Percentiles rank a stretch among this genome's conserved stretches.
These are phyloP conservation scores for Diutina rugosa DNA, from an alignment of 1,139 yeast genomes.

Conservation along the genomic window DNA sequence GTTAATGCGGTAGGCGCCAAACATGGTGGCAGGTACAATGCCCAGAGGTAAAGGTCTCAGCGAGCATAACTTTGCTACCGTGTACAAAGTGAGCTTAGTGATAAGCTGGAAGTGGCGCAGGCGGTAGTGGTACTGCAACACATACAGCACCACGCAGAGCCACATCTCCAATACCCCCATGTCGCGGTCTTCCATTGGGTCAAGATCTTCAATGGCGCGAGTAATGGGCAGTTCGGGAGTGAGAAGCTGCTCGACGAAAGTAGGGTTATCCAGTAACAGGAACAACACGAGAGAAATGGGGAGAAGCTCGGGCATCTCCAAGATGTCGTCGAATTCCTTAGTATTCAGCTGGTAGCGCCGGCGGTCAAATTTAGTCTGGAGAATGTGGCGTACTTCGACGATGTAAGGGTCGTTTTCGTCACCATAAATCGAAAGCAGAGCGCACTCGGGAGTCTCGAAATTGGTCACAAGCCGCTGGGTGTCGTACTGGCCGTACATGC, in stretches of 20 bases:
- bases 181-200: slow-evolving; percentile 8
- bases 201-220: background rate
- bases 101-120: slow-evolving; percentile 9
- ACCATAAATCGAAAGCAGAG: background rate
- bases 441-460: slow-evolving; percentile 4
- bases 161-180: slow-evolving; percentile 20
- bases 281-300: slow-evolving; percentile 10
- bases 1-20: slow-evolving; percentile 15
- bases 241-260: slow-evolving; percentile 11
- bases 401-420: slow-evolving; percentile 10
- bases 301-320: background rate
- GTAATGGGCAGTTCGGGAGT: background rate
- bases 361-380: slow-evolving; percentile 5
- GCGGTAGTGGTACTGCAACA: slow-evolving; percentile 21
- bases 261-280: slow-evolving; percentile 11
- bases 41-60: slow-evolving; percentile 14
- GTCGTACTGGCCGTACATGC: slow-evolving; percentile 12
- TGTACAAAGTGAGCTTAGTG: background rate
- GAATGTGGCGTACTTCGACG: slow-evolving; percentile 12
- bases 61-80: slow-evolving; percentile 7
- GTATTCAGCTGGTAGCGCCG: background rate
- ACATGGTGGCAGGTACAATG: slow-evolving; percentile 6
- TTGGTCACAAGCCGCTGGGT: slow-evolving; percentile 12
- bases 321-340: background rate
- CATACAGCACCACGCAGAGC: slow-evolving; percentile 24